Conservation (phyloP, 73 alveolate species). For the Paramecium sonneborni region DNA sequence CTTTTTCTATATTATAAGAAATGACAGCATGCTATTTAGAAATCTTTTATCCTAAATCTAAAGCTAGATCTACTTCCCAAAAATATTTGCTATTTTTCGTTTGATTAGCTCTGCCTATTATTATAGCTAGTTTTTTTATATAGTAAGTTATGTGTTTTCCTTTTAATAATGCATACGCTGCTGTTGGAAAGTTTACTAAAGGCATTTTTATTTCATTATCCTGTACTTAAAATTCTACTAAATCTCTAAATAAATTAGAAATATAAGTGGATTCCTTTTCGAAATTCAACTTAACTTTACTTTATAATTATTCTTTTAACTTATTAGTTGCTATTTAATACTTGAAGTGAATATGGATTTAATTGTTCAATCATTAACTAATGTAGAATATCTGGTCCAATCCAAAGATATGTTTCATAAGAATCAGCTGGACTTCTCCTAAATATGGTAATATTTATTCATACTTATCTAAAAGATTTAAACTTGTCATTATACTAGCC, state of each 20-base stretch:
- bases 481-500: constrained; percentile 52
- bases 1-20: constrained; percentile 26
- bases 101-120: constrained; percentile 51
- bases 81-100: constrained; percentile 21
- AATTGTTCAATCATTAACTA: neutral
- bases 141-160: constrained; percentile 54
- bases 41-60: constrained; percentile 51
- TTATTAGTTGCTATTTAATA: constrained; percentile 8
- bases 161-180: constrained; percentile 62
- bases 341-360: constrained; percentile 15
- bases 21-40: constrained; percentile 63
- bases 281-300: neutral
- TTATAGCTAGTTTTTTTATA: constrained; percentile 57
- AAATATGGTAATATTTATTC: neutral
- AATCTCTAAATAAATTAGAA: constrained; percentile 12
- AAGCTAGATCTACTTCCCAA: constrained; percentile 62
- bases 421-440: constrained; percentile 44
- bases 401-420: constrained; percentile 32
- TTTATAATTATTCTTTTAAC: neutral
- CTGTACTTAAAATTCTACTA: neutral
- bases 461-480: constrained; percentile 39
- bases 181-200: constrained; percentile 8
- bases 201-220: neutral
- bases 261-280: constrained; percentile 23
- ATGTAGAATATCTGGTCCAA: constrained; percentile 21